Evolutionary conservation across 176 grass and related monocot genomes (phyloP).

Genomic region (Carex littledalei): DNA sequence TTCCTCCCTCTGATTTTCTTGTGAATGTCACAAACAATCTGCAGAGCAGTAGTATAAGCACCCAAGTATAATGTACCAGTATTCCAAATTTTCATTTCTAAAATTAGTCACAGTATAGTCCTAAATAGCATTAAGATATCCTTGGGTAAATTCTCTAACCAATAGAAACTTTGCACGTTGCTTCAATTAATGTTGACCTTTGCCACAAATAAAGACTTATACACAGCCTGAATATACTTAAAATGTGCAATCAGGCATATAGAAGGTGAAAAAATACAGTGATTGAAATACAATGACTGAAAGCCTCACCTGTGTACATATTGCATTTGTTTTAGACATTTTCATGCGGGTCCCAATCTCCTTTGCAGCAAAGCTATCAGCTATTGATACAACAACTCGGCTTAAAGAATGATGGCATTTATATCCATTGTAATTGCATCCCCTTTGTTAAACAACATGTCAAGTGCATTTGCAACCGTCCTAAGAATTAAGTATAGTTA

Average conservation of each 20-base stretch:
- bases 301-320: constrained; percentile 74
- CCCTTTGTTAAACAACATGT: constrained; percentile 68
- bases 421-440: constrained; percentile 86
- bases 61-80: not conserved
- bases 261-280: not conserved
- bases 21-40: not conserved
- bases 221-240: not conserved
- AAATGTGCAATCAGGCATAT: not conserved
- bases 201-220: not conserved
- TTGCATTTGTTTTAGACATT: constrained; percentile 63
- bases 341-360: constrained; percentile 71
- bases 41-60: not conserved
- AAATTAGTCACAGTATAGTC: not conserved
- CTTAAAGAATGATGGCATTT: constrained; percentile 79
- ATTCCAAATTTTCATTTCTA: not conserved
- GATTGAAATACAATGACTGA: not conserved
- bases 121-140: not conserved
- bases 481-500: constrained; percentile 36
- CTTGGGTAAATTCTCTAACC: not conserved
- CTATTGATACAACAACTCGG: constrained; percentile 88
- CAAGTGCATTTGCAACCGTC: constrained; percentile 65
- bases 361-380: constrained; percentile 77
- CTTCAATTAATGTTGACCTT: not conserved
- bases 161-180: not conserved
- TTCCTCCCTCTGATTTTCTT: constrained; percentile 59